Evolutionary conservation across 1,139 yeast species (phyloP).

Genomic region (Nematodospora anomalae): DNA sequence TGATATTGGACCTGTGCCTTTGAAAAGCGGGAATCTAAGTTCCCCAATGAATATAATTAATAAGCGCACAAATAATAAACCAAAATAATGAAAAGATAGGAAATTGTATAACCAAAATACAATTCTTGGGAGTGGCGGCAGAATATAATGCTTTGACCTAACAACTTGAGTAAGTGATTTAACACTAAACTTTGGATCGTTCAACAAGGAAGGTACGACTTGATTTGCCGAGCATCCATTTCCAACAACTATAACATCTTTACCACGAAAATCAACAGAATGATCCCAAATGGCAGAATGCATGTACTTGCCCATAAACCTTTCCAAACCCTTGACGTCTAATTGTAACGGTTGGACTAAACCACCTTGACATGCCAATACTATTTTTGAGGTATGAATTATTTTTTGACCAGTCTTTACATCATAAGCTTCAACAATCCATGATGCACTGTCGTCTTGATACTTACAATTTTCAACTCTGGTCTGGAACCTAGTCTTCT

Average conservation of each 20-base stretch:
- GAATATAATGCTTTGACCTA: constrained; percentile 37
- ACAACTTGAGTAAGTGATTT: constrained; percentile 33
- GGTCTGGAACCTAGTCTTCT: constrained; percentile 26
- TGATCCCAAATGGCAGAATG: constrained; percentile 52
- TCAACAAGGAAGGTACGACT: constrained; percentile 34
- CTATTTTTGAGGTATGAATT: constrained; percentile 29
- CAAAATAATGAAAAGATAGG: constrained; percentile 25
- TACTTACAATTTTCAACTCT: neutral
- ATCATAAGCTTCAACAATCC: constrained; percentile 21
- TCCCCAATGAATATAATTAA: constrained; percentile 33
- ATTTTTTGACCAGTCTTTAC: constrained; percentile 30
- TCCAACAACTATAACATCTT: constrained; percentile 39
- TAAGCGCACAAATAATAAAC: constrained; percentile 28
- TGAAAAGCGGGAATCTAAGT: constrained; percentile 34
- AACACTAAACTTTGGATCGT: constrained; percentile 23
- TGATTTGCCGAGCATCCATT: constrained; percentile 48
- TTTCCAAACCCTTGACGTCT: constrained; percentile 35
- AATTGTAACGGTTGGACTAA: constrained; percentile 35
- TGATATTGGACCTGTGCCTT: constrained; percentile 29
- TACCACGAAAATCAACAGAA: constrained; percentile 33
- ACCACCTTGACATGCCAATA: constrained; percentile 38
- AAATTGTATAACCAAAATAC: constrained; percentile 7
- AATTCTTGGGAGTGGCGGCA: constrained; percentile 36
- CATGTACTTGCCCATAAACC: constrained; percentile 43
- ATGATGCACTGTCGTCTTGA: neutral